Percentiles rank a stretch among this genome's conserved stretches.
These are phyloP conservation scores for Fimicolochytrium jonesii DNA, from an alignment of 192 early-diverging fungal species.

Conservation along the genomic window DNA sequence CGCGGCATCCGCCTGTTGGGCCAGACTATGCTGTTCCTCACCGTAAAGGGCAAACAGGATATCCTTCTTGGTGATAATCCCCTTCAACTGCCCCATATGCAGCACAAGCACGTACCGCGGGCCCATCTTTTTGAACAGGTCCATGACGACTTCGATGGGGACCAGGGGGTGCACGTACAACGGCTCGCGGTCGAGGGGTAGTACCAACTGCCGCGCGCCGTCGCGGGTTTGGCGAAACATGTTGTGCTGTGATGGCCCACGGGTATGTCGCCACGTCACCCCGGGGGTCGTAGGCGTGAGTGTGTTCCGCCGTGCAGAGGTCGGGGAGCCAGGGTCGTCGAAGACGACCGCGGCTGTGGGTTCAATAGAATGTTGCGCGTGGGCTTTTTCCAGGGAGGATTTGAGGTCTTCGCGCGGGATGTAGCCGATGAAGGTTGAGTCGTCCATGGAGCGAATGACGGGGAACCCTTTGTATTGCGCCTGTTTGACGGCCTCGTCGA, in stretches of 20 bases:
- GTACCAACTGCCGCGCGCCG: conserved; percentile 12
- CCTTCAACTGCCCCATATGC: conserved; percentile 30
- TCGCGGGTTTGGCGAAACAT: no score
- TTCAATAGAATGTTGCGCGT: not conserved
- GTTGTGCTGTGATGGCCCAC: no score
- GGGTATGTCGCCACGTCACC: not conserved
- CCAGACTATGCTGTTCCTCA: conserved; percentile 13
- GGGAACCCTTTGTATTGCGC: conserved; percentile 72
- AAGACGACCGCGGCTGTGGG: conserved; percentile 2
- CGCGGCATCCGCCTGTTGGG: no score
- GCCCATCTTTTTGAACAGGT: conserved; percentile 54
- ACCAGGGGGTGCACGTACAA: conserved; percentile 40
- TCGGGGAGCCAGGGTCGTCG: not conserved
- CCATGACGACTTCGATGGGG: conserved; percentile 44
- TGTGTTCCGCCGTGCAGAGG: not conserved
- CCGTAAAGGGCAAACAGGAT: conserved; percentile 33
- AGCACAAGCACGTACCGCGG: conserved; percentile 39
- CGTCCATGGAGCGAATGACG: conserved; percentile 52
- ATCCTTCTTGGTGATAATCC: conserved; percentile 49
- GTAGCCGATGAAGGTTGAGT: conserved; percentile 66
- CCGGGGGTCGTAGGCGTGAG: not conserved
- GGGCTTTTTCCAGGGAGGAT: conserved; percentile 44
- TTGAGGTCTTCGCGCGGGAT: conserved; percentile 70
- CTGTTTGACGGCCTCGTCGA: conserved; percentile 48
- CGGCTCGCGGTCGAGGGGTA: conserved; percentile 36